These are phyloP conservation scores for Monilinia fructigena DNA, from an alignment of 2,329 filamentous ascomycete species.

Conservation along the genomic window DNA sequence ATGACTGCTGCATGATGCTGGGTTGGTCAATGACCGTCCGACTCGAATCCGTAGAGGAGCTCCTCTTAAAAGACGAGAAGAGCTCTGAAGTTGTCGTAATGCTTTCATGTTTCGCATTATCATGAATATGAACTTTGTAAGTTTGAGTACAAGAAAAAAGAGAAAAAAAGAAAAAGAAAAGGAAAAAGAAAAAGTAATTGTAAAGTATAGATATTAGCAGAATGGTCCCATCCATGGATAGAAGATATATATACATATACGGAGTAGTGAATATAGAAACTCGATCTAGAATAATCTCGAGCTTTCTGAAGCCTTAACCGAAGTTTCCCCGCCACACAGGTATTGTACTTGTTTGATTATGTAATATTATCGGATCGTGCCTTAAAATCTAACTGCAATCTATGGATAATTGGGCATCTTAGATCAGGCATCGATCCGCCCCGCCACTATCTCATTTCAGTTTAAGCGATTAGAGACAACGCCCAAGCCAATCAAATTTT, in stretches of 20 bases:
- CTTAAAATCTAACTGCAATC: conserved; percentile 2
- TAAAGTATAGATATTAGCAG: background rate
- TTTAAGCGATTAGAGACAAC: conserved; percentile 19
- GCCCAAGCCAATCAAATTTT: conserved; percentile 21
- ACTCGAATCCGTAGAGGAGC: conserved; percentile 26
- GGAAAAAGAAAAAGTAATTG: background rate
- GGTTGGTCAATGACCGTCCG: conserved; percentile 20
- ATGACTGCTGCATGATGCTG: conserved; percentile 23
- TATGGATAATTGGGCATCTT: background rate
- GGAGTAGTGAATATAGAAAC: background rate
- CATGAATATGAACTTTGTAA: background rate
- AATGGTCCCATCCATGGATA: too few species aligned
- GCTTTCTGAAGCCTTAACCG: conserved; percentile 9
- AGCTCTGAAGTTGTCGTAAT: conserved; percentile 33
- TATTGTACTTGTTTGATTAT: too few species aligned
- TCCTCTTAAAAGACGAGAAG: conserved; percentile 34
- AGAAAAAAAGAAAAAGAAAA: background rate
- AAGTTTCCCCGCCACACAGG: background rate
- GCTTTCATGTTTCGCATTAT: conserved; percentile 31
- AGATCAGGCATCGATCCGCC: conserved; percentile 9
- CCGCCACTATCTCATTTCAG: conserved; percentile 11
- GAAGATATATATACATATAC: background rate
- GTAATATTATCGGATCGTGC: background rate
- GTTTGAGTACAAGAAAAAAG: background rate
- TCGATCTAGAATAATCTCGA: conserved; percentile 23